Percentiles rank a stretch among this genome's conserved stretches.
phyloP scores from a whole-genome alignment of 805 yeast genomes.

The Sungouiozyma intestinalis region DNA sequence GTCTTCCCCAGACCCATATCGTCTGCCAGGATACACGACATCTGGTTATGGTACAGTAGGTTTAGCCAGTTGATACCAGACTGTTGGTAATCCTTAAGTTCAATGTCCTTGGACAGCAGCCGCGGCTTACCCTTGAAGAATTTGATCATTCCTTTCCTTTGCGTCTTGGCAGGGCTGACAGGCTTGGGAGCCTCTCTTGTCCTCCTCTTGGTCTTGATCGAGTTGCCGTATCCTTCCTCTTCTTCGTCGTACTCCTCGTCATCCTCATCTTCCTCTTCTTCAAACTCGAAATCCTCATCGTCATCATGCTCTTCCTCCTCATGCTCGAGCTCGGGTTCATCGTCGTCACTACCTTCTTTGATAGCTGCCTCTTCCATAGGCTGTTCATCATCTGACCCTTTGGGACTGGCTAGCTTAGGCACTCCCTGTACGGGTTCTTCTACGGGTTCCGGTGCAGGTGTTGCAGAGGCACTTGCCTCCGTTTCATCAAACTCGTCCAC shows the following conservation, averaged over 20 bases:
- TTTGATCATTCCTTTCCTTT: conserved; percentile 14
- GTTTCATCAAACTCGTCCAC: conserved; percentile 26
- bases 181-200: conserved; percentile 6
- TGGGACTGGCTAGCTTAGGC: neutral
- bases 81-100: conserved; percentile 81
- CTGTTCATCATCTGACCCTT: neutral
- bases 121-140: conserved; percentile 67
- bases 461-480: conserved; percentile 15
- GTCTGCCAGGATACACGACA: conserved; percentile 93
- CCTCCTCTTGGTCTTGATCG: conserved; percentile 18
- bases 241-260: conserved; percentile 15
- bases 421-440: conserved; percentile 3
- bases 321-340: conserved; percentile 16
- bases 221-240: conserved; percentile 8
- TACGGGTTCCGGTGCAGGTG: conserved; percentile 5
- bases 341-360: conserved; percentile 2
- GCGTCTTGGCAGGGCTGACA: conserved; percentile 5
- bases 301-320: conserved; percentile 27
- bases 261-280: conserved; percentile 21
- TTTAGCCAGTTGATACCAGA: conserved; percentile 95
- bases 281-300: conserved; percentile 25
- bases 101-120: conserved; percentile 49
- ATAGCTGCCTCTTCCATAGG: conserved; percentile 1
- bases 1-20: conserved; percentile 99
- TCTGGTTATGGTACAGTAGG: conserved; percentile 60